Base-by-base conservation (phyloP, 2,329 filamentous ascomycete species). In the Orbilia javanica region DNA sequence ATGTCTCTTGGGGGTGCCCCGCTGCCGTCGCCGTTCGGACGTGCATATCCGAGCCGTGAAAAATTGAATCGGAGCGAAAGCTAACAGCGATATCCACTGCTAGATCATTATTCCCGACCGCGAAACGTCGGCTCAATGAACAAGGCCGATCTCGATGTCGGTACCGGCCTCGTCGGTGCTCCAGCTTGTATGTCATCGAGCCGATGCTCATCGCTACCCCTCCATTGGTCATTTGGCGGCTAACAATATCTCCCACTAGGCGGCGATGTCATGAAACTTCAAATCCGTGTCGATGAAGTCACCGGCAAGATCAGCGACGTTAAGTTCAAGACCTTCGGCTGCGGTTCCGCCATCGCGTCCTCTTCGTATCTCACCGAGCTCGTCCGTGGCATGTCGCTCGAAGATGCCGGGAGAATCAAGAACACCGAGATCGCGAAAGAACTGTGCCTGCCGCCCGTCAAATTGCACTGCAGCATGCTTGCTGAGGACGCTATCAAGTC, bases 401-500 rank as follows among this genome's bases (percentile, higher is more conserved):
- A 99, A 82, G 93, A 99, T 84, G 96, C 96, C 36, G 90, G 91
- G 68, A 91, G 92, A 86, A 93, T 99, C 82, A 92, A 93, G 87
- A 99, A 99, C 86, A 97, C 95, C 2, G 94, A 99, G 86, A 99
- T 99, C 83, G 96, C 96, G 42, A 96, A 97, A 87, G 96, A 99
- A 86, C 87, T 97, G 72, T 96, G 93, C 83, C 85, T 96, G 83
- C 93, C 93, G 39, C 93, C 93, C 79, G 93, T 97, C 63, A 97
- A 96, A 87, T 91, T 96, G 57, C 93, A 97, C 85, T 97, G 93
- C 88, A 95, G 92, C 63, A 96, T 96, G 92, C 88, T 97, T 81
- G 93, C 93, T 13, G 93, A 96, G 84, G 93, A 97, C 83, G 93
- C 93, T 80, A 96, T 97, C 88, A 96, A 96, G 86, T 93, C 92